Percentiles rank a stretch among this genome's conserved stretches.
Conservation (phyloP, 257 asterid genomes). For the Fraxinus americana region DNA sequence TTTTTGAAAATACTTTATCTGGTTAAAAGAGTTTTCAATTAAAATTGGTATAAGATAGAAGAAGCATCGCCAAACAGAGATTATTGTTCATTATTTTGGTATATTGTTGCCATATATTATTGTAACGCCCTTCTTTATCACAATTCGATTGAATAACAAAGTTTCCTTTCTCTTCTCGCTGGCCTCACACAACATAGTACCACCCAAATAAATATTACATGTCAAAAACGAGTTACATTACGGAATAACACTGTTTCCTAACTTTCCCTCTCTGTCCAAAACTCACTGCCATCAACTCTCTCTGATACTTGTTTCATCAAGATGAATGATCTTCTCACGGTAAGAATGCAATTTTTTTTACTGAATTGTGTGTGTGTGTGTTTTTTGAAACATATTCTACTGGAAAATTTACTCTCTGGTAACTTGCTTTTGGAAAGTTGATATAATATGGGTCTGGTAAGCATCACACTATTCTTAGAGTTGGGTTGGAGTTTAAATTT, state of each 20-base stretch:
- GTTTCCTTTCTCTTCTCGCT: constrained; percentile 33
- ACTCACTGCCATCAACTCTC: not conserved
- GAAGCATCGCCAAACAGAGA: not conserved
- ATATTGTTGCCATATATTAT: constrained; percentile 20
- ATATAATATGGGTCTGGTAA: not conserved
- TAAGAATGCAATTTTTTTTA: constrained; percentile 26
- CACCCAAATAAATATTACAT: not conserved
- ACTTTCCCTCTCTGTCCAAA: constrained; percentile 12
- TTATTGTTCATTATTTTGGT: not conserved
- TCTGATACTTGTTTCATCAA: constrained; percentile 19
- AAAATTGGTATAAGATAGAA: no score
- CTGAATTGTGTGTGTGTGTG: not conserved
- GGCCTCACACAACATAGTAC: constrained; percentile 16
- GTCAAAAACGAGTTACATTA: not conserved
- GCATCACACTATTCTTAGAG: not conserved
- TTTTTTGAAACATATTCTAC: not conserved
- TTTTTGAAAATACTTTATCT: no score
- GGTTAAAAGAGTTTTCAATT: no score
- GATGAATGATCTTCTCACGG: constrained; percentile 75
- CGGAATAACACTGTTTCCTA: not conserved
- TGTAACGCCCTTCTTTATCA: constrained; percentile 30
- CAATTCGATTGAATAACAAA: constrained; percentile 15
- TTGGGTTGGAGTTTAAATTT: not conserved
- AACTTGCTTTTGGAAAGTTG: not conserved
- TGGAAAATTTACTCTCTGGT: not conserved